Evolutionary conservation across 1,284 basidiomycete species (phyloP), one percentile per base, ranked within the genome.

Genomic region (Puccinia triticina): DNA sequence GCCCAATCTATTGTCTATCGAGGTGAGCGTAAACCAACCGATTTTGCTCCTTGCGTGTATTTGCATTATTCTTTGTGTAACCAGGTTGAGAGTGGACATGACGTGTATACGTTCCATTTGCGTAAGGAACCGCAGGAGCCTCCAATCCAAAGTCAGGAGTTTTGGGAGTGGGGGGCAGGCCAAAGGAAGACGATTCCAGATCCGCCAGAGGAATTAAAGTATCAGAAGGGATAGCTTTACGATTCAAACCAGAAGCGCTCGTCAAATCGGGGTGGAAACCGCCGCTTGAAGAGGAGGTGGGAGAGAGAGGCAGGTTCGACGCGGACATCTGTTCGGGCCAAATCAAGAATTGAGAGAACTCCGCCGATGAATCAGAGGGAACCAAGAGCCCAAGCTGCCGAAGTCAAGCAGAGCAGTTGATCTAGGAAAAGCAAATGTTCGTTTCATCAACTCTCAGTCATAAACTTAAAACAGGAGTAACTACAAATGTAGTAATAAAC

Each of bases 41-140:
- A 61, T 61, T 61, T 61, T 61, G 59, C 26, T 61, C 59, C 32
- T 61, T 61, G 59, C 59, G 59, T 16, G 29, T 29, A 16, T 61
- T 16, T 7, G 29, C 18, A 61, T 61, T 32, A 34, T 16, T 61
- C 26, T 61, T 61, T 4, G 29, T 34, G 32, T 61, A 8, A 34
- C 26, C 59, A 61, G 32, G 26, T 32, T 11, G 29, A 61, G n/a
- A n/a, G 26, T 61, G 59, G 59, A 18, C 29, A 29, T 8, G 59
- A 34, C 2, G 32, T 4, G 11, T 12, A 61, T 3, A 34, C 2
- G 59, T 61, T 1, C 29, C 14, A 26, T 18, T 18, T 18, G 29
- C 16, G 59, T 1, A 11, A 10, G 5, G 59, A 61, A 8, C 8
- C 16, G 29, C 29, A 8, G 32, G 2, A 32, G 29, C 16, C 34